These are phyloP conservation scores for Aspergillus mulundensis DNA, from an alignment of 495 filamentous ascomycete species.

Conservation along the genomic window DNA sequence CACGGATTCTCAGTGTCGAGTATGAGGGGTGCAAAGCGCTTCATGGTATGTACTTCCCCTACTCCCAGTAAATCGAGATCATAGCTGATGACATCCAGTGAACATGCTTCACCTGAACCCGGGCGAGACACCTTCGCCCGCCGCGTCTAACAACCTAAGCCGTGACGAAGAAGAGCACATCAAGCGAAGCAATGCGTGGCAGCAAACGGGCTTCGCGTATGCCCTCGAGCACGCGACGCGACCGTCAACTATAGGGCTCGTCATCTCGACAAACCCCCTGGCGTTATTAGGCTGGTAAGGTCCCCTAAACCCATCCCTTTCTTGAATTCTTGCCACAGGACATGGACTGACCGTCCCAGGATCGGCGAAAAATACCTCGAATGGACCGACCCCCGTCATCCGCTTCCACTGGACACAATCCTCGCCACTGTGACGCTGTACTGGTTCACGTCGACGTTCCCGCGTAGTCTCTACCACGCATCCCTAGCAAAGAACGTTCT, in stretches of 20 bases:
- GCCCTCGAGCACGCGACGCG: slow-evolving; percentile 54
- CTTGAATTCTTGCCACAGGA: too few relatives aligned
- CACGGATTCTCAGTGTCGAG: slow-evolving; percentile 36
- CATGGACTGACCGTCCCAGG: too few relatives aligned
- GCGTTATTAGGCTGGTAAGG: slow-evolving; percentile 59
- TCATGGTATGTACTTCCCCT: slow-evolving; percentile 23
- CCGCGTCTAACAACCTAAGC: slow-evolving; percentile 19
- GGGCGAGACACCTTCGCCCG: slow-evolving; percentile 38
- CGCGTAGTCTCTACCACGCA: slow-evolving; percentile 49
- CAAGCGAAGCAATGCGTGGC: background rate
- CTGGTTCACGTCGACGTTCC: slow-evolving; percentile 61
- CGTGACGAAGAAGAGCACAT: slow-evolving; percentile 26
- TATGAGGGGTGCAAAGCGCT: slow-evolving; percentile 41
- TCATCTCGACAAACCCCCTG: slow-evolving; percentile 53
- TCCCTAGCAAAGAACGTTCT: slow-evolving; percentile 38
- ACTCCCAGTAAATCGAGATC: background rate
- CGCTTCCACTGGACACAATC: slow-evolving; percentile 51
- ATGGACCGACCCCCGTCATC: slow-evolving; percentile 49
- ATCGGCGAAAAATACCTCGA: slow-evolving; percentile 64
- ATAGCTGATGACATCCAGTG: slow-evolving; percentile 21
- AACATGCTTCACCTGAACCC: slow-evolving; percentile 53
- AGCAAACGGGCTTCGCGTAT: slow-evolving; percentile 46
- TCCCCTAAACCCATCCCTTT: too few relatives aligned
- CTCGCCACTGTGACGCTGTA: slow-evolving; percentile 55
- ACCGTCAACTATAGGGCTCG: slow-evolving; percentile 58